Percentiles rank a stretch among this genome's conserved stretches.
These are phyloP conservation scores for Mariannaea sp. DNA, from an alignment of 2,329 filamentous ascomycete genomes.

Conservation along the genomic window DNA sequence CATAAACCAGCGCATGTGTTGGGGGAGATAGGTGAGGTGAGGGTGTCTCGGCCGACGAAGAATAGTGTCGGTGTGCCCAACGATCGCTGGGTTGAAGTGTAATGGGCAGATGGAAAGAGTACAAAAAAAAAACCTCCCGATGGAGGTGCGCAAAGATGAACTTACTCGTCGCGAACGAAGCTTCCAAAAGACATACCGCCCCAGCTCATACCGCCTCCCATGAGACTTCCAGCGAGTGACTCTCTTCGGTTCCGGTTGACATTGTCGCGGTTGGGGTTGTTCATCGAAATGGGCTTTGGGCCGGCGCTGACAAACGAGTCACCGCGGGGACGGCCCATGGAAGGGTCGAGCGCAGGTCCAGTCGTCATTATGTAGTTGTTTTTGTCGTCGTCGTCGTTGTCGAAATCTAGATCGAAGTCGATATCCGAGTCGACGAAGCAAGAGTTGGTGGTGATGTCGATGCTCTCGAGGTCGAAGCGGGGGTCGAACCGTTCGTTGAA, in stretches of 20 bases:
- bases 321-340: constrained; percentile 62
- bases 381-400: too few relatives aligned
- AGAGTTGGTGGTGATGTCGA: constrained; percentile 31
- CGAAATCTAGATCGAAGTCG: constrained; percentile 20
- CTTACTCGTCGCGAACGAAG: constrained; percentile 98
- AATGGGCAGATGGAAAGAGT: constrained; percentile 5
- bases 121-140: constrained; percentile 17
- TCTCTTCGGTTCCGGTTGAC: constrained; percentile 64
- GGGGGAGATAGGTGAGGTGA: background rate
- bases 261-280: constrained; percentile 65
- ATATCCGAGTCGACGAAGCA: constrained; percentile 32
- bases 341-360: constrained; percentile 61
- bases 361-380: constrained; percentile 60
- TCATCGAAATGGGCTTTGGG: constrained; percentile 70
- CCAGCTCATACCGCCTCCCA: constrained; percentile 87
- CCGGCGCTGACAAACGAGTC: constrained; percentile 70
- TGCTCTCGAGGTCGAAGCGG: background rate
- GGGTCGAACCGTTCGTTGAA: background rate
- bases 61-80: constrained; percentile 5
- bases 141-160: constrained; percentile 26
- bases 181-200: constrained; percentile 94
- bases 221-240: constrained; percentile 66
- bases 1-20: constrained; percentile 1
- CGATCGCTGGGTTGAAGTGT: constrained; percentile 5
- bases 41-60: background rate